Percentiles rank a stretch among this genome's conserved stretches.
phyloP scores from a whole-genome alignment of 2,329 filamentous ascomycete species.

The Phaeomoniella chlamydospora region DNA sequence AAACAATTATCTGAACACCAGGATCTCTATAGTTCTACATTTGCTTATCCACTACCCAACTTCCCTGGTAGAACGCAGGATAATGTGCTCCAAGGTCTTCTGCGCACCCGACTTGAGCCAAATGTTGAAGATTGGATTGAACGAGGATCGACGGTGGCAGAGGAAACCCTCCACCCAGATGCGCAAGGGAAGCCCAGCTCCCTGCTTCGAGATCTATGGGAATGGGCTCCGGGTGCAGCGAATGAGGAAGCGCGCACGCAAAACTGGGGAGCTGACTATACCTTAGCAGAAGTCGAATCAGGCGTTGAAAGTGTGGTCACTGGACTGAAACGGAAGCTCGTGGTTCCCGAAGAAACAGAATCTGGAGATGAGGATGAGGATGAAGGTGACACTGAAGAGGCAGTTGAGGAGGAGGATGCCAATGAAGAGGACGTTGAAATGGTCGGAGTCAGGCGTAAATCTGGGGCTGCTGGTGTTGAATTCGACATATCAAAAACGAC shows the following conservation, averaged over 20 bases:
- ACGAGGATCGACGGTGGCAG: slow-evolving; percentile 39
- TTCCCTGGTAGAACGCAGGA: slow-evolving; percentile 59
- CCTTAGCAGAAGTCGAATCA: slow-evolving; percentile 50
- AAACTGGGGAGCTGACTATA: slow-evolving; percentile 53
- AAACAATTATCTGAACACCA: slow-evolving; percentile 50
- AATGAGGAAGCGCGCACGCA: slow-evolving; percentile 28
- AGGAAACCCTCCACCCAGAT: slow-evolving; percentile 8
- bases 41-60: slow-evolving; percentile 61
- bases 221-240: slow-evolving; percentile 35
- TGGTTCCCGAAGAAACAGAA: slow-evolving; percentile 33
- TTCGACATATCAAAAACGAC: slow-evolving; percentile 14
- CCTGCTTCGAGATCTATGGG: slow-evolving; percentile 47
- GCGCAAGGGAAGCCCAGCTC: slow-evolving; percentile 21
- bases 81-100: slow-evolving; percentile 48
- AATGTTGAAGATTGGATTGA: slow-evolving; percentile 60
- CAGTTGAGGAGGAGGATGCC: slow-evolving; percentile 33
- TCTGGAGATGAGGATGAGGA: slow-evolving; percentile 39
- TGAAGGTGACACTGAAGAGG: slow-evolving; percentile 36
- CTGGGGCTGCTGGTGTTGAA: slow-evolving; percentile 19
- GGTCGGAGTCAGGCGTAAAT: slow-evolving; percentile 19
- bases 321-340: slow-evolving; percentile 45
- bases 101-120: slow-evolving; percentile 75
- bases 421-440: slow-evolving; percentile 25
- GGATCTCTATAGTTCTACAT: slow-evolving; percentile 53
- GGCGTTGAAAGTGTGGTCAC: slow-evolving; percentile 60